A percentile compares a stretch with the other conserved stretches of the same genome.
phyloP scores from a whole-genome alignment of 192 early-diverging fungal species.

The Dissophora ornata region DNA sequence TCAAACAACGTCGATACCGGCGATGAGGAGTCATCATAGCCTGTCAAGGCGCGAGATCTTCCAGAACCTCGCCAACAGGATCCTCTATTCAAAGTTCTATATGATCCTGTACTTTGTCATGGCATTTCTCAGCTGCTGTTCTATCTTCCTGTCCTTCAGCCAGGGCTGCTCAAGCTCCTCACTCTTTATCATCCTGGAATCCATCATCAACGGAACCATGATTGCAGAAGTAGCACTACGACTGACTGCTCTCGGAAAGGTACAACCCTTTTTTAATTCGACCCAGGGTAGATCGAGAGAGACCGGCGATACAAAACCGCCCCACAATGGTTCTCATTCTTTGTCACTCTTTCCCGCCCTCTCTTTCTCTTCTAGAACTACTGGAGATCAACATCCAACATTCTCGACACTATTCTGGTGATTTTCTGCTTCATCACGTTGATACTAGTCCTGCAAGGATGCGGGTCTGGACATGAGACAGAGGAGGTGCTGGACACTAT shows the following conservation, averaged over 20 bases:
- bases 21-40: constrained; percentile 60
- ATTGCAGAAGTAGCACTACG: constrained; percentile 76
- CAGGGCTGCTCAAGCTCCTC: constrained; percentile 59
- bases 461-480: constrained; percentile 68
- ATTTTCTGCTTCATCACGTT: constrained; percentile 75
- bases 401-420: constrained; percentile 77
- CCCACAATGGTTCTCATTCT: no score
- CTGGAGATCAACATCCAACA: constrained; percentile 78
- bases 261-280: constrained; percentile 54
- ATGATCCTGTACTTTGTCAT: constrained; percentile 65
- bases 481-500: constrained; percentile 81
- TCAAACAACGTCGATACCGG: constrained; percentile 3
- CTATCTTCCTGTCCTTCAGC: constrained; percentile 59
- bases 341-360: no score
- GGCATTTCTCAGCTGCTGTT: constrained; percentile 60
- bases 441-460: constrained; percentile 72
- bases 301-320: no score
- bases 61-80: constrained; percentile 67
- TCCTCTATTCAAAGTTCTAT: constrained; percentile 70
- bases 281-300: no score
- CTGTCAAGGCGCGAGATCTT: constrained; percentile 62
- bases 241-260: constrained; percentile 71
- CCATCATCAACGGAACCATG: constrained; percentile 80
- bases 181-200: constrained; percentile 77
- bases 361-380: constrained; percentile 57